These are phyloP conservation scores for Coniochaeta sp. DNA, from an alignment of 2,329 filamentous ascomycete genomes.

Conservation along the genomic window DNA sequence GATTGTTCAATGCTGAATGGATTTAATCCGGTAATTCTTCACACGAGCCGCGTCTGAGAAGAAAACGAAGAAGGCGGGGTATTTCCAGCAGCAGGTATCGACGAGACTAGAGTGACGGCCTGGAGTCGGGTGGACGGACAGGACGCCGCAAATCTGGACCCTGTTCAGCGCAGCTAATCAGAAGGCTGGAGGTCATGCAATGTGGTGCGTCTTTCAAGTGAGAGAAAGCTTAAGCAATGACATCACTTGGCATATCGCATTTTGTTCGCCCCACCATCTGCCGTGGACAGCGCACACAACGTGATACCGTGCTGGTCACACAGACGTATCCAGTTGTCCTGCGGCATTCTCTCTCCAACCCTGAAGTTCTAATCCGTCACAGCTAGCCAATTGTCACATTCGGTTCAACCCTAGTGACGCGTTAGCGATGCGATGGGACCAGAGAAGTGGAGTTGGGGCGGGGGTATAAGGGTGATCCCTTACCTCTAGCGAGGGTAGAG, in stretches of 20 bases:
- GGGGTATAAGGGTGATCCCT: background rate
- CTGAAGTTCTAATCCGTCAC: background rate
- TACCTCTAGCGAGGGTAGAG: background rate
- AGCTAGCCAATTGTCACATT: background rate
- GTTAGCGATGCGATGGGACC: background rate
- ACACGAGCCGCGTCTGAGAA: background rate
- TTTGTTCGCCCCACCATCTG: background rate
- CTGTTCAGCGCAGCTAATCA: background rate
- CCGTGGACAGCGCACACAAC: background rate
- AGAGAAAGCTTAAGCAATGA: conserved; percentile 1
- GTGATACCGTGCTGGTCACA: no score
- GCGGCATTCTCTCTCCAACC: background rate
- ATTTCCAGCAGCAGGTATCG: background rate
- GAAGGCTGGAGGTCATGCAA: background rate
- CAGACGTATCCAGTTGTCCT: no score
- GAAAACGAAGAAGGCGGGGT: background rate
- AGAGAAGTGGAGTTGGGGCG: background rate
- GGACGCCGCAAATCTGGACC: background rate
- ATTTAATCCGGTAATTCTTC: background rate
- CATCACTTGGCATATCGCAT: background rate
- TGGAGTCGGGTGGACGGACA: background rate
- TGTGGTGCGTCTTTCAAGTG: background rate
- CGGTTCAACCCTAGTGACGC: background rate
- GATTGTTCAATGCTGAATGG: background rate
- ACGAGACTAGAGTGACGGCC: no score